These are phyloP conservation scores for Cladophialophora exuberans DNA, from an alignment of 2,329 filamentous ascomycete species.

Conservation along the genomic window DNA sequence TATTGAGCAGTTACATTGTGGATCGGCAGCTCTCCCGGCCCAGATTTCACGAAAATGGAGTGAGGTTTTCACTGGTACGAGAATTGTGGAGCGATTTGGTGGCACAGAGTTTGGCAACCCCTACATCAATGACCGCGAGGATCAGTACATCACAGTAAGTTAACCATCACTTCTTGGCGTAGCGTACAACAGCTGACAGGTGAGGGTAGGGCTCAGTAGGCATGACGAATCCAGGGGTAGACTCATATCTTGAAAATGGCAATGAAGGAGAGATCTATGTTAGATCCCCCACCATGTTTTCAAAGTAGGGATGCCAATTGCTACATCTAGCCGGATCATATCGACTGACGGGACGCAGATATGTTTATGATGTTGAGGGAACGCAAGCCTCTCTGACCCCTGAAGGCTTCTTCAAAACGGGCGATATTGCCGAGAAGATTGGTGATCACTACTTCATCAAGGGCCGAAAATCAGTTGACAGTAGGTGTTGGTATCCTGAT, in stretches of 20 bases:
- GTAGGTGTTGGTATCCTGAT: constrained; percentile 46
- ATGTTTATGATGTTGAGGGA: constrained; percentile 39
- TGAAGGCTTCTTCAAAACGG: constrained; percentile 46
- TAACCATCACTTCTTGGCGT: neutral
- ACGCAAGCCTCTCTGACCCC: constrained; percentile 13
- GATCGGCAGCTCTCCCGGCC: constrained; percentile 46
- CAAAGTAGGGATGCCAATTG: neutral
- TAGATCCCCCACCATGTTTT: constrained; percentile 44
- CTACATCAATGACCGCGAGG: constrained; percentile 35
- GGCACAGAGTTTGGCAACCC: constrained; percentile 48
- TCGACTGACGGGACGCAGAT: constrained; percentile 22
- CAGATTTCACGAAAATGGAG: constrained; percentile 44
- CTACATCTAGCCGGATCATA: neutral
- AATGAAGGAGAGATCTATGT: constrained; percentile 52
- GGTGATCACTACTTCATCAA: constrained; percentile 47
- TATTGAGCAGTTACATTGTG: constrained; percentile 44
- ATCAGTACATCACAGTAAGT: neutral
- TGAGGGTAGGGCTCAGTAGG: constrained; percentile 34
- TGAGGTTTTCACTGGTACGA: constrained; percentile 41
- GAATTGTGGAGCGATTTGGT: constrained; percentile 47
- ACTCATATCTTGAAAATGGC: constrained; percentile 44
- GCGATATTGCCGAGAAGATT: constrained; percentile 37
- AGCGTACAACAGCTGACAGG: constrained; percentile 6
- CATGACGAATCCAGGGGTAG: constrained; percentile 41
- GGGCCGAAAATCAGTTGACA: constrained; percentile 50